Base-by-base conservation (phyloP, 257 asterid genomes). In the Solanum peruvianum region DNA sequence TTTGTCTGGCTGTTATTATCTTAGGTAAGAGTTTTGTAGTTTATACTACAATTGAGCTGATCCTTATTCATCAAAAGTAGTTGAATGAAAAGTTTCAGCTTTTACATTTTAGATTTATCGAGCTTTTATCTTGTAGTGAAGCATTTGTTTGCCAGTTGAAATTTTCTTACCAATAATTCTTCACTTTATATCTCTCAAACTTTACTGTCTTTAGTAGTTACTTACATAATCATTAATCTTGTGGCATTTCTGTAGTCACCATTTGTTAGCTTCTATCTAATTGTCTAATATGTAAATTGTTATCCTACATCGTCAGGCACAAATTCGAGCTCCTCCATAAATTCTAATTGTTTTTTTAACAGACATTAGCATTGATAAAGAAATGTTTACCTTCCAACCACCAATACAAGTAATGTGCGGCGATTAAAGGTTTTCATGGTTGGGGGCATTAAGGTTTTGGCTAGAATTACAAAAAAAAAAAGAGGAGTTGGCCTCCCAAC, bases 1-100 rank as follows among this genome's bases (percentile, higher is more conserved):
- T 42, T 62, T 33, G 52, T 52, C 33, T 62, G 27, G 4, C 70
- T 39, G 49, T 31, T 47, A 56, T 29, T 71, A 44, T 80, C 86
- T 86, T 87, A 84, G 93, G 92, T 92, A 89, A 89, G 94, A 88
- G 86, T 33, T 89, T 82, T 75, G 87, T 78, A 47, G 83, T 27
- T 45, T 27, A 47, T 9, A 27, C 64, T 25, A 44, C 62, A n/a
- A 7, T 37, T 44, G 37, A 77, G 84, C 39, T 45, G 84, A 80
- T 47, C 13, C 25, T 3, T 14, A 78, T 47, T 47, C 85, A 47
- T 42, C 16, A 29, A 29, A 27, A 80, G 37, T 45, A 80, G 67
- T 44, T 41, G 85, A 84, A 77, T 60, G 27, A 87, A 84, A 77
- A 87, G 9, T 66, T 85, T 60, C 39, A 71, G 83, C 14, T 42